Evolutionary conservation across 192 early-diverging fungal species (phyloP), one percentile per base, ranked within the genome.

Genomic region (Pilobolus umbonatus): DNA sequence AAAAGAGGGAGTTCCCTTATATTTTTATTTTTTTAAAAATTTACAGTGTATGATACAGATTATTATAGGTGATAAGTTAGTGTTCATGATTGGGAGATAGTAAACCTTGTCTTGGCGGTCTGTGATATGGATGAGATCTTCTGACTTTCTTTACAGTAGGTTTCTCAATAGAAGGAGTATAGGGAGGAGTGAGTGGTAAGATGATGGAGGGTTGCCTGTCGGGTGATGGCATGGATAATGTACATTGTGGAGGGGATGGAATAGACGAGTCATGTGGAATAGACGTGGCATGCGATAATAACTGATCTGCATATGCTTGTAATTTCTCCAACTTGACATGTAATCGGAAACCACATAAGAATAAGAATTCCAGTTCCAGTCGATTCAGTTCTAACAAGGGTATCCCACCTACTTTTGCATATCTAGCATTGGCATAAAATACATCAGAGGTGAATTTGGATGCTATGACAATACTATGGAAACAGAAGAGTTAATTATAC

Each of bases 341-440:
- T 26, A 90, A 72, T 38, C 88, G 81, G 61, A 90, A 90, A 53
- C 80, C 73, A 31, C 74, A 75, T 14, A 87, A 63, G 42, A 87
- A 86, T 44, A 90, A 63, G 24, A 90, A 78, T 73, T 90, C 87
- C 39, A 90, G 57, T 52, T 90, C 88, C n/a, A 88, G 64, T 61
- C 82, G 82, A 59, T 90, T 88, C 55, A 90, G 61, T 63, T 90
- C 88, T 1, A 54, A 65, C 26, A 86, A 52, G 0, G 86, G 83
- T 14, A 90, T 71, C 1, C 88, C 88, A 28, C 88, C 88, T 14
- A 90, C 86, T 78, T 84, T 77, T 10, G 87, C 80, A 68, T 90
- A 90, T 25, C 82, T 82, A 21, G 80, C 67, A 58, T 88, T 90
- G 35, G 79, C 76, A 61, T 82, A 84, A 48, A 87, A 88, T 0